Base-by-base conservation (phyloP, 2,329 filamentous ascomycete species). In the Fusarium citri region DNA sequence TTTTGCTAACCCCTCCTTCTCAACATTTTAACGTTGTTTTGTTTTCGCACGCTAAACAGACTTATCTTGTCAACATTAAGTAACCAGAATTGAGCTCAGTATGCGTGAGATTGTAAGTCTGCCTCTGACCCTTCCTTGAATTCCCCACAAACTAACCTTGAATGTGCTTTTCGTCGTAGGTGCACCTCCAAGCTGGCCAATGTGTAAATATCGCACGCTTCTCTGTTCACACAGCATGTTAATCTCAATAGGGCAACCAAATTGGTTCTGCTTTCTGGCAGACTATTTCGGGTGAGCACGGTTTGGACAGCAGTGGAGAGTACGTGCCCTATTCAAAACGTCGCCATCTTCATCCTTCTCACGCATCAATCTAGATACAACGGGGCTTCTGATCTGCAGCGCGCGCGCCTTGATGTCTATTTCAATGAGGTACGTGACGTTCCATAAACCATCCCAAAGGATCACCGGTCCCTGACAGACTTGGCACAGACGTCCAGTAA, bases 351-450 rank as follows among this genome's bases (percentile, higher is more conserved):
- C 14, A 42, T 22, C 3, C 23, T 23, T 34, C 11, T n/a, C 48
- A 63, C 12, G 6, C 26, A 12, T 20, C 8, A 18, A 50, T 50
- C 10, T 22, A 64, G 63, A 18, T 66, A 98, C 90, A 96, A 96
- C 83, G 96, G 96, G 81, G 94, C 92, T 94, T 98, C 84, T 93
- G 98, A 82, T 94, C 98, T 41, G 8, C 92, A 98, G 98, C 91
- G 96, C 96, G 95, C 98, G 92, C 94, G 95, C 80, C 97, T 99
- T 94, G 98, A 94, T 84, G 94, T 98, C 84, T 98, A 98, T 90
- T 98, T 98, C 91, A 94, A 97, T 79, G 85, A 88, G 84, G 85
- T 87, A 79, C 57, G 81, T 77, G 41, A 43, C 16, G 9, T 25
- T 23, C 14, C 6, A 10, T 43, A 1, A 11, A 2, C 8, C 1